These are phyloP conservation scores for Periglandula ipomoeae DNA, from an alignment of 2,329 filamentous ascomycete genomes.

Conservation along the genomic window DNA sequence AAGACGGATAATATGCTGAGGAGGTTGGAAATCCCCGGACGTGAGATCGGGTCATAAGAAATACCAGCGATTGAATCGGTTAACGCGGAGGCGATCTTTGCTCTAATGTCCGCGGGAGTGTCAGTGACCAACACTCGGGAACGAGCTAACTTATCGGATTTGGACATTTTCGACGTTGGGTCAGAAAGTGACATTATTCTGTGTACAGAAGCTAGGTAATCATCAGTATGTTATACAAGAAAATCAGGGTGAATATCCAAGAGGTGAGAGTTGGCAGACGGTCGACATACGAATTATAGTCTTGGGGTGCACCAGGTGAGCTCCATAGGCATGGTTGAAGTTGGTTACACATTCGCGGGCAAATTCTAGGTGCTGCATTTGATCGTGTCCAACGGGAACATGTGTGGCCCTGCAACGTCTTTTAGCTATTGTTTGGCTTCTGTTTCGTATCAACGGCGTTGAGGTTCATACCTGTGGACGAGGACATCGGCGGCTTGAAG, in stretches of 20 bases:
- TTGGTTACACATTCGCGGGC: conserved; percentile 74
- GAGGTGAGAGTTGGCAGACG: too few species aligned
- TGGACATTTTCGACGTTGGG: conserved; percentile 85
- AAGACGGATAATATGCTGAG: conserved; percentile 71
- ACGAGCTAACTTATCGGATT: conserved; percentile 62
- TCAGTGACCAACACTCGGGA: conserved; percentile 83
- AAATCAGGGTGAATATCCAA: too few species aligned
- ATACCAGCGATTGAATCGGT: conserved; percentile 65
- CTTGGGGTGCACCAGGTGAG: conserved; percentile 55
- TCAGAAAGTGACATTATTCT: conserved; percentile 83
- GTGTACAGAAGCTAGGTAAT: conserved; percentile 72
- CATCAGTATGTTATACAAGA: too few species aligned
- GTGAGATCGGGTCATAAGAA: conserved; percentile 57
- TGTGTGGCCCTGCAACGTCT: conserved; percentile 60
- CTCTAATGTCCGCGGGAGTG: conserved; percentile 47
- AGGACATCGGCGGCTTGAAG: conserved; percentile 92
- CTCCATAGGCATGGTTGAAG: conserved; percentile 70
- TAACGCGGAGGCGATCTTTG: conserved; percentile 62
- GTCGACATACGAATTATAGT: conserved; percentile 58
- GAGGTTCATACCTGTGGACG: conserved; percentile 54
- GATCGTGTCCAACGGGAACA: conserved; percentile 94
- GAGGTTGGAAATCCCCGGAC: conserved; percentile 84
- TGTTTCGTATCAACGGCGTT: not conserved
- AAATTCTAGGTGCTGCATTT: conserved; percentile 89
- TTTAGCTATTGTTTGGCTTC: conserved; percentile 1